Evolutionary conservation across 345 rosid genomes (phyloP).

Genomic region (Combretum micranthum): DNA sequence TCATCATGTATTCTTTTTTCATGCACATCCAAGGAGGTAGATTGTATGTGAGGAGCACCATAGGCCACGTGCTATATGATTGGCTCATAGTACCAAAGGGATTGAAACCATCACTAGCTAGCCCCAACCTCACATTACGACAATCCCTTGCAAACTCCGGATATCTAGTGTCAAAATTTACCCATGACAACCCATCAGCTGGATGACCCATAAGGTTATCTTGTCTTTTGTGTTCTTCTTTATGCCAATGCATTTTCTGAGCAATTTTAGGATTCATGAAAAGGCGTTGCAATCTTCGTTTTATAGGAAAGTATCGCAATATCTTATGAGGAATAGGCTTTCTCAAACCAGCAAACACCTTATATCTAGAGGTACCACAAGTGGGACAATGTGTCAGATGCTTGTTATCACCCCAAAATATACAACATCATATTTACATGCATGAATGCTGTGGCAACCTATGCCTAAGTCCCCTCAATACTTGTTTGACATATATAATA

Average conservation of each 20-base stretch:
- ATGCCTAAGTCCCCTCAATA: not conserved
- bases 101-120: not conserved
- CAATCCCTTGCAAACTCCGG: not conserved
- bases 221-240: not conserved
- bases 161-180: not conserved
- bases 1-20: not conserved
- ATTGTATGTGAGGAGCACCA: not conserved
- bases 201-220: not conserved
- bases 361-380: constrained; percentile 1
- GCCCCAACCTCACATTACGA: not conserved
- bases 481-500: too few relatives aligned
- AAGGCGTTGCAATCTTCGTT: not conserved
- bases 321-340: not conserved
- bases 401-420: not conserved
- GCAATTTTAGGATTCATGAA: not conserved
- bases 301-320: not conserved
- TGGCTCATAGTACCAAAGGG: not conserved
- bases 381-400: not conserved
- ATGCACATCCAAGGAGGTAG: too few relatives aligned
- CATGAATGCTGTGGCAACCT: not conserved
- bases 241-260: not conserved
- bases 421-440: constrained; percentile 1
- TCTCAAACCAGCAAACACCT: not conserved
- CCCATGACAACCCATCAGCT: not conserved
- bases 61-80: not conserved